phyloP scores from a whole-genome alignment of 2,329 filamentous ascomycete species.

The Cladosporium sp. region DNA sequence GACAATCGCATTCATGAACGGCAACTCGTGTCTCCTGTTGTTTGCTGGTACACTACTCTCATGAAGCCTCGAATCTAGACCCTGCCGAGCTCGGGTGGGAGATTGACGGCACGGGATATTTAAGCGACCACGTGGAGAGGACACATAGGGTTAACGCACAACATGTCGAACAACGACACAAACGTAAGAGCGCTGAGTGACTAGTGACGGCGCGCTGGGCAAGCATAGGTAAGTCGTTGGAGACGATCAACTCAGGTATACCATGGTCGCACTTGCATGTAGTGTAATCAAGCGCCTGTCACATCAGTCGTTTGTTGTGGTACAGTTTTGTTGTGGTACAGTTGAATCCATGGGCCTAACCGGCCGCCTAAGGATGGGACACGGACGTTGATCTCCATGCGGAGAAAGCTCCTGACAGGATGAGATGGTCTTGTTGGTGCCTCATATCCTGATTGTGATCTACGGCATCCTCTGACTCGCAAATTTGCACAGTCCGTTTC shows the following conservation, averaged over 20 bases:
- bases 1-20: neutral
- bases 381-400: neutral
- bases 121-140: neutral
- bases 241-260: neutral
- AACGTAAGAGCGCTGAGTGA: neutral
- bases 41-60: neutral
- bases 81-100: neutral
- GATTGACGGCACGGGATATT: neutral
- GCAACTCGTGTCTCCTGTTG: neutral
- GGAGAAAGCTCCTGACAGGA: neutral
- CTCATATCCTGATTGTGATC: neutral
- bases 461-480: neutral
- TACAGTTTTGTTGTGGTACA: neutral
- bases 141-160: neutral
- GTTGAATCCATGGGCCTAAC: neutral
- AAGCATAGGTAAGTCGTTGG: neutral
- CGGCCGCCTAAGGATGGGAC: neutral
- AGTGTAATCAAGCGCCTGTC: neutral
- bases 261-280: neutral
- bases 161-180: neutral
- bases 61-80: neutral
- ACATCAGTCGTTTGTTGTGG: neutral
- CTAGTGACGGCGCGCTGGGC: neutral
- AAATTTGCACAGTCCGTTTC: constrained; percentile 1
- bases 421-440: neutral